phyloP scores from a whole-genome alignment of 2,329 filamentous ascomycete species.

The Sarocladium oryzae region DNA sequence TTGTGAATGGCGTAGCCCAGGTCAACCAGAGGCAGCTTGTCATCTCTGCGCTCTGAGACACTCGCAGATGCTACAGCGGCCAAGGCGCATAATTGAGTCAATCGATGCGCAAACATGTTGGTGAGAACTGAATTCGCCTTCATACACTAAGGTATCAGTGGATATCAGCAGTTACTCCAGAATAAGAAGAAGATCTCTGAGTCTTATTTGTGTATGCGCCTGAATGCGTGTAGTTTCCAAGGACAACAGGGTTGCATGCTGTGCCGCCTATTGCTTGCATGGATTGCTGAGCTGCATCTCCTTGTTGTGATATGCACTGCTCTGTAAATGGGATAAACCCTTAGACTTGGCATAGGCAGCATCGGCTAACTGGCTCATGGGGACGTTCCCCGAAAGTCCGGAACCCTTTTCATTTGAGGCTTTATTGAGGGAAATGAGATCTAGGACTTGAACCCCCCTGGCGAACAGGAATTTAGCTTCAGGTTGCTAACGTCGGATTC shows the following conservation, averaged over 20 bases:
- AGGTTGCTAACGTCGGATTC: too few species aligned
- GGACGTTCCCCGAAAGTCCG: neutral
- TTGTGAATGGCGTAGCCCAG: neutral
- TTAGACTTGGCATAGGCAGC: neutral
- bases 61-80: neutral
- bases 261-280: too few species aligned
- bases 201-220: too few species aligned
- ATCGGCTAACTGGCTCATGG: neutral
- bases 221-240: too few species aligned
- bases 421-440: neutral
- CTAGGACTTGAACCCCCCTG: too few species aligned
- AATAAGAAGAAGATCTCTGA: too few species aligned
- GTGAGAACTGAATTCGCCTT: constrained; percentile 43
- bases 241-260: too few species aligned
- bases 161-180: neutral
- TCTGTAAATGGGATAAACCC: neutral
- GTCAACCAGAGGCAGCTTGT: neutral
- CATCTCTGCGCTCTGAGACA: neutral
- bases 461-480: too few species aligned
- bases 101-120: constrained; percentile 34
- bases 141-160: neutral
- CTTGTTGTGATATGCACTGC: neutral
- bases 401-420: neutral
- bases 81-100: neutral
- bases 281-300: neutral